A percentile compares a stretch with the other conserved stretches of the same genome.
Conservation (phyloP, 2,329 filamentous ascomycete genomes). For the Gnomoniopsis smithogilvyi region DNA sequence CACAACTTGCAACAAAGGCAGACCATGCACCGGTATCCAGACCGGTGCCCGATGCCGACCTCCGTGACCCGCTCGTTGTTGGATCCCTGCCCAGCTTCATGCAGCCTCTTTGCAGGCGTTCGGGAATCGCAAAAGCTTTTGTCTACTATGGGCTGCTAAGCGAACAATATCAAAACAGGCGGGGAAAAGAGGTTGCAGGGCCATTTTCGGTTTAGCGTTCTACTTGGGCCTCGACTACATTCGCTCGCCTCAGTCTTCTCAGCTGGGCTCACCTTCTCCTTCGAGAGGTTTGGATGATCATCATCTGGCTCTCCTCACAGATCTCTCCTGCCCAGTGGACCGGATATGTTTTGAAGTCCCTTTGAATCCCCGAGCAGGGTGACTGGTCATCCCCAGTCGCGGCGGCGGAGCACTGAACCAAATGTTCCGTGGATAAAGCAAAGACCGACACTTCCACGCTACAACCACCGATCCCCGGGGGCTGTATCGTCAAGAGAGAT, state of each 20-base stretch:
- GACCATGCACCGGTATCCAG: background rate
- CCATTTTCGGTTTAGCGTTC: slow-evolving; percentile 5
- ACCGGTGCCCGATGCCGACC: slow-evolving; percentile 6
- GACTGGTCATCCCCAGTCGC: background rate
- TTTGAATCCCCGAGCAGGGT: background rate
- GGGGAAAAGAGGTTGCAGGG: background rate
- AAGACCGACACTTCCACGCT: slow-evolving; percentile 11
- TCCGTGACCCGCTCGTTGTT: background rate
- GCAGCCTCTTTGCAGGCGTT: slow-evolving; percentile 8
- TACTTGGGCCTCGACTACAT: slow-evolving; percentile 1
- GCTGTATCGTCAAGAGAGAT: background rate
- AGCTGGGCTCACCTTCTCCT: slow-evolving; percentile 12
- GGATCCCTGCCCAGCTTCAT: background rate
- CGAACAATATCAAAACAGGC: background rate
- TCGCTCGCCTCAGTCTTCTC: slow-evolving; percentile 14
- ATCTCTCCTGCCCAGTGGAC: background rate
- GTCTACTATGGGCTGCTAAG: slow-evolving; percentile 8
- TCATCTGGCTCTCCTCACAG: background rate
- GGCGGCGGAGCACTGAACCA: background rate
- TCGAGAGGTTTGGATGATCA: background rate
- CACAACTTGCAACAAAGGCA: background rate
- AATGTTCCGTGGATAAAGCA: background rate
- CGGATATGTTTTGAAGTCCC: background rate
- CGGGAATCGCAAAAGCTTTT: slow-evolving; percentile 8
- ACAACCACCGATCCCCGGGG: slow-evolving; percentile 3